Conservation (phyloP, 1,284 basidiomycete genomes). For the Ceratobasidium sp. region DNA sequence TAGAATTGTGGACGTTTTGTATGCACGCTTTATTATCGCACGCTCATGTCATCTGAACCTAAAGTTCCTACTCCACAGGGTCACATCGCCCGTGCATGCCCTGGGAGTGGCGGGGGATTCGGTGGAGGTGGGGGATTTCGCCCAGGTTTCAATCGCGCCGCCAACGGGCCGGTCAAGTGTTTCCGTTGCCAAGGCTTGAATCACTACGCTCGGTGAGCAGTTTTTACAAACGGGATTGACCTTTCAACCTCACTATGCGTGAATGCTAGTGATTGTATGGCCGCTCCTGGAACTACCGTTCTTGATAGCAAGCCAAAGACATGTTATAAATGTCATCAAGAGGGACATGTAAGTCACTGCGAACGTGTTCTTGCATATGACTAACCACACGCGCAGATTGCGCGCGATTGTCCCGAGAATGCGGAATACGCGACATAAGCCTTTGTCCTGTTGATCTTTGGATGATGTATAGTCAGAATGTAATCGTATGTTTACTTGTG, state of each 20-base stretch:
- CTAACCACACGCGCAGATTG: constrained; percentile 67
- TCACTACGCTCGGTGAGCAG: constrained; percentile 77
- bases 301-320: constrained; percentile 77
- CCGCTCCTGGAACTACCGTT: constrained; percentile 70
- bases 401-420: constrained; percentile 80
- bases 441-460: constrained; percentile 6
- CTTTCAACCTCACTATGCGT: background rate
- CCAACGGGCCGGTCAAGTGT: constrained; percentile 73
- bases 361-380: background rate
- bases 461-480: constrained; percentile 22
- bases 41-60: background rate
- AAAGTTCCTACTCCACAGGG: constrained; percentile 54
- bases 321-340: constrained; percentile 87
- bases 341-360: constrained; percentile 75
- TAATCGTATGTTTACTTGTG: background rate
- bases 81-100: constrained; percentile 81
- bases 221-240: background rate
- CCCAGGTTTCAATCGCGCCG: background rate
- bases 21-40: constrained; percentile 5
- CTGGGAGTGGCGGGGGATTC: constrained; percentile 62
- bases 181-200: constrained; percentile 86
- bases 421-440: constrained; percentile 54
- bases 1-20: constrained; percentile 81
- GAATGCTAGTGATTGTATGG: constrained; percentile 79
- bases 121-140: constrained; percentile 59